Conservation (phyloP, 345 rosid genomes). For the Capsella bursapastoris region DNA sequence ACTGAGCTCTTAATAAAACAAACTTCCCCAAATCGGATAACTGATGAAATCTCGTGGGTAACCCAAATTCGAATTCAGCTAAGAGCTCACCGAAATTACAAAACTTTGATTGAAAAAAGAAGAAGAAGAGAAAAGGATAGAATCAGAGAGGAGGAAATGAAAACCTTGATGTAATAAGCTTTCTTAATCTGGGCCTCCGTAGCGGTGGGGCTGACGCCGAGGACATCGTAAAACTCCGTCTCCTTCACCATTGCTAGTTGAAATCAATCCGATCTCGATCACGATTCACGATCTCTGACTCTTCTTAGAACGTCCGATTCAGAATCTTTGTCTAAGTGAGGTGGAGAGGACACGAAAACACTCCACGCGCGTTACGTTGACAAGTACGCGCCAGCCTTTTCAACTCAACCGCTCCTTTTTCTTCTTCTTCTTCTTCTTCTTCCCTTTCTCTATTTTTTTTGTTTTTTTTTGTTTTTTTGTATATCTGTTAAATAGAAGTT, state of each 20-base stretch:
- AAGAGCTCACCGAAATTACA: neutral
- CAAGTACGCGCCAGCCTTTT: conserved; percentile 27
- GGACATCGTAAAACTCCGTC: conserved; percentile 91
- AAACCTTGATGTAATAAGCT: conserved; percentile 95
- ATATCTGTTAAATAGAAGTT: neutral
- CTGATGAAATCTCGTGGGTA: neutral
- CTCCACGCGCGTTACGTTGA: conserved; percentile 35
- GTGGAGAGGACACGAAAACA: conserved; percentile 9
- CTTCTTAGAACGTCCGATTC: neutral
- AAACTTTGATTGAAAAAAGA: neutral
- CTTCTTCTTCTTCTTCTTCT: neutral
- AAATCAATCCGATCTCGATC: conserved; percentile 36
- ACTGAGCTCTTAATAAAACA: neutral
- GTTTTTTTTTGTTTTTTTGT: neutral
- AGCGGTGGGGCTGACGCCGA: conserved; percentile 90
- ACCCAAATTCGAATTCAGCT: conserved; percentile 3
- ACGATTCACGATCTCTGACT: too few relatives aligned
- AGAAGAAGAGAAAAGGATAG: neutral
- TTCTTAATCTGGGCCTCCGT: conserved; percentile 93
- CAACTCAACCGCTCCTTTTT: conserved; percentile 40
- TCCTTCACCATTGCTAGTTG: conserved; percentile 72
- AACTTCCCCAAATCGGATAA: neutral
- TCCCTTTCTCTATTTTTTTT: too few relatives aligned
- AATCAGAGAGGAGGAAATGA: conserved; percentile 11
- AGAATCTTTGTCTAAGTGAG: neutral